Base-by-base conservation (phyloP, 306 rosid species). In the Delonix regia region DNA sequence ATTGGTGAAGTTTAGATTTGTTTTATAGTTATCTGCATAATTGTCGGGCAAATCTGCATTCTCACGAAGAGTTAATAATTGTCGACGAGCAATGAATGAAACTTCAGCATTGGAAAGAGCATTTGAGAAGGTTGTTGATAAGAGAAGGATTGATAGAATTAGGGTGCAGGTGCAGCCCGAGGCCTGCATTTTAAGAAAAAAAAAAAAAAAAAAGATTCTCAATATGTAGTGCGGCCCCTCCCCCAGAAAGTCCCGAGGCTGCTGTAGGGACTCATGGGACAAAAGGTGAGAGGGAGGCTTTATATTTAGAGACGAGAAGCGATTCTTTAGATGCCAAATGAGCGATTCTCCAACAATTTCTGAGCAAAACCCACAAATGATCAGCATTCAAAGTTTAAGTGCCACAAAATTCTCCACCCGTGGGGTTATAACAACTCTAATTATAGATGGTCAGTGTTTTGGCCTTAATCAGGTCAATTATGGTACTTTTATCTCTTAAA, bases 31-130 rank as follows among this genome's bases (percentile, higher is more conserved):
- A 12, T 59, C 39, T 34, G 2, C 86, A 0, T 24, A 89, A 57
- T 76, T 27, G 1, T 85, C 83, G 0, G 94, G 87, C 16, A 92
- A 86, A 68, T 90, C 89, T 0, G 68, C 87, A 0, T 80, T 62
- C 51, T 85, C 85, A 0, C 41, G 75, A 15, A 87, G 77, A 22
- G 78, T 42, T 25, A 80, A n/a, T 61, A 92, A 83, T 48, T 94
- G 98, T 62, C 96, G 94, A 51, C 74, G 86, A 2, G 84, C 79
- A 12, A 92, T 90, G 74, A 9, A 44, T 9, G 87, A 71, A 19
- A 63, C 90, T 76, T 94, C 88, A 9, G 21, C 78, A 38, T 78
- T 64, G 5, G 97, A 85, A 30, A 92, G 76, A 15, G 96, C 90
- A 15, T 18, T 22, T 3, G 89, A 25, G 19, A 70, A 41, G 1